These are phyloP conservation scores for Symbiodinium natans DNA, from an alignment of 73 alveolate genomes.

Conservation along the genomic window DNA sequence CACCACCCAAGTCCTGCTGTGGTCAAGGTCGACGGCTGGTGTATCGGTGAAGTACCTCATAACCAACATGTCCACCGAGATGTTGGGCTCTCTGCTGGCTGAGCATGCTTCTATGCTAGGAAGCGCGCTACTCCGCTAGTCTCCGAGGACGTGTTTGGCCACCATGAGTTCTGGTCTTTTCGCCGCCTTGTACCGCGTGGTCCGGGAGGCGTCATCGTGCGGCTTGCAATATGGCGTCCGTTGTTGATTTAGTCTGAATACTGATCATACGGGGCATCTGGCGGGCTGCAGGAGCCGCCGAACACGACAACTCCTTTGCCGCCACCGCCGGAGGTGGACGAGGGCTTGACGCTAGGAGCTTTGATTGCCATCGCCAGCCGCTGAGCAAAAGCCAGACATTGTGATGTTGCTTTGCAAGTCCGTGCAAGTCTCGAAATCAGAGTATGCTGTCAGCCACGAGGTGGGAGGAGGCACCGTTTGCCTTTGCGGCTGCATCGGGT, in stretches of 20 bases:
- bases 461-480: slow-evolving; percentile 11
- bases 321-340: slow-evolving; percentile 46
- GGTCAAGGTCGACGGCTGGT: slow-evolving; percentile 45
- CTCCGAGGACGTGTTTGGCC: slow-evolving; percentile 32
- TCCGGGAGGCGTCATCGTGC: background rate
- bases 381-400: background rate
- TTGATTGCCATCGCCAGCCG: slow-evolving; percentile 25
- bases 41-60: background rate
- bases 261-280: background rate
- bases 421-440: background rate
- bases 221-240: background rate
- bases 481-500: slow-evolving; percentile 42
- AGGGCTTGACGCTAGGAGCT: slow-evolving; percentile 7
- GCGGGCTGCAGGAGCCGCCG: slow-evolving; percentile 26
- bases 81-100: slow-evolving; percentile 15
- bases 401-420: background rate
- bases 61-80: slow-evolving; percentile 37
- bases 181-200: slow-evolving; percentile 69
- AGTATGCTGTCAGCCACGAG: background rate
- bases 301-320: slow-evolving; percentile 50
- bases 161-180: slow-evolving; percentile 46
- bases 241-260: too few relatives aligned
- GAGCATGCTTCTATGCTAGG: background rate
- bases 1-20: too few relatives aligned
- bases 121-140: too few relatives aligned